Base-by-base conservation (phyloP, 352 stramenopile species). In the Globisporangium canariense region DNA sequence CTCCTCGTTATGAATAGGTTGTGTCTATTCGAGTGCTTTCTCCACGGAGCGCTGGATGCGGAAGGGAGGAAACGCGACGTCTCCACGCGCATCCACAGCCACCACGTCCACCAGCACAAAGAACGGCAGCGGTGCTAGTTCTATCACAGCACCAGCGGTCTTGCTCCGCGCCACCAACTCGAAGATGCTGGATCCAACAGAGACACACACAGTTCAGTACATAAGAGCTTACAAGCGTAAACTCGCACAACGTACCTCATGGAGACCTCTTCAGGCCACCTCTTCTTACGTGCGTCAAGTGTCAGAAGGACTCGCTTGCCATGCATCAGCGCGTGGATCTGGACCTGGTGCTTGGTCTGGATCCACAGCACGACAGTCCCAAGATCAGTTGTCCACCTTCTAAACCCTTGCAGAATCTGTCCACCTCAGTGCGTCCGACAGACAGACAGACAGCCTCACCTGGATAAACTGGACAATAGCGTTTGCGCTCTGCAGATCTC, bases 51-150 rank as follows among this genome's bases (percentile, higher is more conserved):
- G 51, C 28, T 54, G 51, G 51, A 66, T 61, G 28, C 66, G 70
- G 11, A 81, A 54, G 2, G 76, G 74, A 18, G 76, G 59, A 11
- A 84, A 62, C 1, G 69, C 60, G 25, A 84, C 73, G 49, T 84
- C 76, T 14, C 76, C 68, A 11, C 58, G 45, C 5, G 51, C 38
- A 40, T 84, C 71, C 7, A 62, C 55, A 9, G 73, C 73, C 16
- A 60, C 38, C 7, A 79, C 36, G 8, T 73, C 59, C 9, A 80
- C 43, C 36, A 84, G 20, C n/a, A 83, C 38, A 22, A 77, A 76
- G 22, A 41, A 9, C 13, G 65, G 16, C 36, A 34, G 52, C n/a
- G 18, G n/a, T 32, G 57, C 57, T 13, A 8, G 8, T 20, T 4
- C 25, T 36, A 16, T 18, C 4, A 10, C 20, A 36, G 25, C 30